These are phyloP conservation scores for Thelonectria discophora DNA, from an alignment of 2,329 filamentous ascomycete genomes.

Conservation along the genomic window DNA sequence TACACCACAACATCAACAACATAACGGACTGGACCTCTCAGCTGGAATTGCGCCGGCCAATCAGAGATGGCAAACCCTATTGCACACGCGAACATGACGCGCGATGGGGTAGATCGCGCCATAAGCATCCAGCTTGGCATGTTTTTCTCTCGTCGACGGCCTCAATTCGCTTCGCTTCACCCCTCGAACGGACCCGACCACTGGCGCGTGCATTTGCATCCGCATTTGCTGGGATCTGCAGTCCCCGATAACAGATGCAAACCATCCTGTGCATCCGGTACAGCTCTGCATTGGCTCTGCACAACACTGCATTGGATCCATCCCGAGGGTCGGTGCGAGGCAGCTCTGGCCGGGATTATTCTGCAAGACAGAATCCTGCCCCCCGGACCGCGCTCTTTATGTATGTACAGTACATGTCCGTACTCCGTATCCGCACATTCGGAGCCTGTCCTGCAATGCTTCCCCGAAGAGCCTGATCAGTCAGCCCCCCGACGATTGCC, in stretches of 20 bases:
- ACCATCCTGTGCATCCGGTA: conserved; percentile 16
- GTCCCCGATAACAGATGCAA: conserved; percentile 26
- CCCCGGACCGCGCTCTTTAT: conserved; percentile 22
- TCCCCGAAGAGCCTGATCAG: conserved; percentile 5
- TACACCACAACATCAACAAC: conserved; percentile 9
- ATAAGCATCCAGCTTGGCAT: conserved; percentile 24
- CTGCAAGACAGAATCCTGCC: conserved; percentile 34
- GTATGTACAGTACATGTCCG: conserved; percentile 7
- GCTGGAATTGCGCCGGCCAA: conserved; percentile 28
- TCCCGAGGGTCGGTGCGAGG: conserved; percentile 39
- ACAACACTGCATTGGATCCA: conserved; percentile 43
- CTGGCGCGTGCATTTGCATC: conserved; percentile 14
- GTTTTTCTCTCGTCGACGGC: conserved; percentile 24
- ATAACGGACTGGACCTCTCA: conserved; percentile 29
- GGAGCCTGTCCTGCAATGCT: not conserved
- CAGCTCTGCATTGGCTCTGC: conserved; percentile 33
- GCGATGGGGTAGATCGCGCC: conserved; percentile 27
- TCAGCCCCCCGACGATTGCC: conserved; percentile 19
- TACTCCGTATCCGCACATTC: too few relatives aligned
- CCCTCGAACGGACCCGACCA: conserved; percentile 1
- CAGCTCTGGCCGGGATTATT: conserved; percentile 18
- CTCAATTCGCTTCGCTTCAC: conserved; percentile 14
- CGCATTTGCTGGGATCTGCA: conserved; percentile 23
- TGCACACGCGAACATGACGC: conserved; percentile 29
- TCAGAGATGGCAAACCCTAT: conserved; percentile 27